Percentiles rank a stretch among this genome's conserved stretches.
phyloP scores from a whole-genome alignment of 2,329 filamentous ascomycete species.

The Fusarium equiseti region DNA sequence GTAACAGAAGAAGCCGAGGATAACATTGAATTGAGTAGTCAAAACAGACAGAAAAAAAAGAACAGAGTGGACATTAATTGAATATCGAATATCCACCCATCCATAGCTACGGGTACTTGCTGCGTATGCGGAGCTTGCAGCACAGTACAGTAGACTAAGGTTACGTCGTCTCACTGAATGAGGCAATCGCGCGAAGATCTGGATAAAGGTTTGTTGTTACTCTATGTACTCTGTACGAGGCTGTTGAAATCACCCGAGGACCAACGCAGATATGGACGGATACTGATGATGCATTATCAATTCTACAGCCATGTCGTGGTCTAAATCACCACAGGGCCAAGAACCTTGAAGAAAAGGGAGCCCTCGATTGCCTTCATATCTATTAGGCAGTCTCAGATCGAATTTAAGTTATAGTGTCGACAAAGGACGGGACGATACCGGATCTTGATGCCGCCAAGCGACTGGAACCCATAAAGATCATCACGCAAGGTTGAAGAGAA shows the following conservation, averaged over 20 bases:
- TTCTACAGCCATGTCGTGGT: neutral
- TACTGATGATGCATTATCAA: neutral
- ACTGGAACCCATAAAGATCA: conserved; percentile 23
- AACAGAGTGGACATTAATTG: conserved; percentile 9
- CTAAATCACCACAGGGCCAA: neutral
- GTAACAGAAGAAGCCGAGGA: neutral
- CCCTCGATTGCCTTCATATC: neutral
- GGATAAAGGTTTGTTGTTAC: conserved; percentile 24
- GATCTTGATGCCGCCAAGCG: conserved; percentile 33
- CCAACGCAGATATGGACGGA: neutral
- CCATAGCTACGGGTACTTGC: neutral
- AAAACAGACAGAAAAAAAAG: neutral
- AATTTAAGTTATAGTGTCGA: conserved; percentile 7
- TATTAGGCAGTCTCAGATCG: conserved; percentile 18
- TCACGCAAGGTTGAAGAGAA: conserved; percentile 26
- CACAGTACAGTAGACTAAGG: neutral
- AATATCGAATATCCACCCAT: neutral
- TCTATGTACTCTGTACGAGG: conserved; percentile 2
- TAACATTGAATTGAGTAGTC: neutral
- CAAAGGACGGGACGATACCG: conserved; percentile 15
- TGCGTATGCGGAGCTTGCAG: conserved; percentile 25
- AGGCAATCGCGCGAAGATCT: conserved; percentile 35
- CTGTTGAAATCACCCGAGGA: neutral
- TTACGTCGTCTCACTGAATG: conserved; percentile 17
- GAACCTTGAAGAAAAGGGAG: conserved; percentile 12